Percentiles rank a stretch among this genome's conserved stretches.
Evolutionary conservation across 2,329 filamentous ascomycete genomes (phyloP).

Genomic region (Xenoacremonium recifei): DNA sequence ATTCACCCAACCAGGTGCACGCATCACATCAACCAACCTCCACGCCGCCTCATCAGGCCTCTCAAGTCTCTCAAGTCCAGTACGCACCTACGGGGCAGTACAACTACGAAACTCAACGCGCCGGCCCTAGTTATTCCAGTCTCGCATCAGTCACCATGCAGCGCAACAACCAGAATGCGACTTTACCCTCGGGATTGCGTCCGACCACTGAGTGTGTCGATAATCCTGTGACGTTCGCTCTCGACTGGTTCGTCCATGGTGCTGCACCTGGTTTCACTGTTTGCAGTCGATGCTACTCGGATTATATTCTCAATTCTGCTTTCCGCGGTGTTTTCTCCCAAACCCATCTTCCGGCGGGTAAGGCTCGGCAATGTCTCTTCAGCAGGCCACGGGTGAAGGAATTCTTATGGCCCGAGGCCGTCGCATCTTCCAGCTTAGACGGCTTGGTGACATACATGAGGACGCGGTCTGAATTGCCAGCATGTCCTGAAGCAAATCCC

Average conservation of each 20-base stretch:
- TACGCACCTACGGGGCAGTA: too few relatives aligned
- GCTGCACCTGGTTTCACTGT: background rate
- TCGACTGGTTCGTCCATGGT: background rate
- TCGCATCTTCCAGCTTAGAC: background rate
- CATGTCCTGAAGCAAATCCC: background rate
- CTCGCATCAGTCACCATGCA: too few relatives aligned
- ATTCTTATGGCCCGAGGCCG: background rate
- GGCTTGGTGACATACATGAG: background rate
- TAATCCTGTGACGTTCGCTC: background rate
- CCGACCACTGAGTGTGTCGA: background rate
- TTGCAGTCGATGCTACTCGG: background rate
- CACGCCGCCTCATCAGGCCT: too few relatives aligned
- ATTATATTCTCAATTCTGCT: background rate
- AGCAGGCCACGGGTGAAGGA: background rate
- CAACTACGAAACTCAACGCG: too few relatives aligned
- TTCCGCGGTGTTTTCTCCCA: background rate
- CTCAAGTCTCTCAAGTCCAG: too few relatives aligned
- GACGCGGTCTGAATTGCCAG: background rate
- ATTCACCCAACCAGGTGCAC: too few relatives aligned
- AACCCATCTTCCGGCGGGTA: background rate
- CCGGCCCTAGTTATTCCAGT: too few relatives aligned
- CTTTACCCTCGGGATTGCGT: too few relatives aligned
- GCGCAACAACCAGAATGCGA: too few relatives aligned
- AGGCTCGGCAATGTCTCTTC: background rate
- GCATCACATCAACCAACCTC: too few relatives aligned